These are phyloP conservation scores for Agaricales sp. DNA, from an alignment of 1,284 basidiomycete genomes.

Conservation along the genomic window DNA sequence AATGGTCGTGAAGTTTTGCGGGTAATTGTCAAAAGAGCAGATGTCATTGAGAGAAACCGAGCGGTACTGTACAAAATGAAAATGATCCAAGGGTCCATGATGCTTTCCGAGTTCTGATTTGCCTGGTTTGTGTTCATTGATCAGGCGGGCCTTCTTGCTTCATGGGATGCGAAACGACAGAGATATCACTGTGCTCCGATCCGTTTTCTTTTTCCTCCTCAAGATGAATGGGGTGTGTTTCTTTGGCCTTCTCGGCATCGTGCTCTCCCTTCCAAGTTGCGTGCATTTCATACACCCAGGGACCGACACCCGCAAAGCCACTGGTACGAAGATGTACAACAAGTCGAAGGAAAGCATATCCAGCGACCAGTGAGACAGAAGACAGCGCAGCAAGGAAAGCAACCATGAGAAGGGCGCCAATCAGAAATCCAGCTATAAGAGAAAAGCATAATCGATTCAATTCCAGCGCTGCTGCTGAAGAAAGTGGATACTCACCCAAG, in stretches of 20 bases:
- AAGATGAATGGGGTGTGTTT: not conserved
- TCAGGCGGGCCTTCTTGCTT: not conserved
- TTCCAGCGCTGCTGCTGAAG: no score
- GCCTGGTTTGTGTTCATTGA: no score
- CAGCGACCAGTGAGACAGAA: constrained; percentile 16
- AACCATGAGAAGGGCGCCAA: constrained; percentile 7
- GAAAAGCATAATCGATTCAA: not conserved
- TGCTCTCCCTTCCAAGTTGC: constrained; percentile 4
- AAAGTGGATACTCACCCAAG: not conserved
- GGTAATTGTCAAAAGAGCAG: no score
- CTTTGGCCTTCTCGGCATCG: constrained; percentile 6
- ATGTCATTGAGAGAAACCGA: no score
- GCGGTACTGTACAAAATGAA: no score
- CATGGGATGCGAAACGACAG: not conserved
- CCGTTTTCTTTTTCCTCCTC: not conserved
- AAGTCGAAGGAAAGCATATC: constrained; percentile 25
- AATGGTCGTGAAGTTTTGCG: no score
- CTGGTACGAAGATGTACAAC: constrained; percentile 19
- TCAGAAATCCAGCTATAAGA: not conserved
- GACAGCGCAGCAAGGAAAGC: constrained; percentile 14
- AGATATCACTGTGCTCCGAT: not conserved
- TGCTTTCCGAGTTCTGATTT: no score
- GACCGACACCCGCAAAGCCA: constrained; percentile 23
- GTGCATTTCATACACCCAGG: constrained; percentile 25
- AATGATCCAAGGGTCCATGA: no score